Percentiles rank a stretch among this genome's conserved stretches.
Evolutionary conservation across 2,329 filamentous ascomycete species (phyloP).

Genomic region (Fusarium sp.): DNA sequence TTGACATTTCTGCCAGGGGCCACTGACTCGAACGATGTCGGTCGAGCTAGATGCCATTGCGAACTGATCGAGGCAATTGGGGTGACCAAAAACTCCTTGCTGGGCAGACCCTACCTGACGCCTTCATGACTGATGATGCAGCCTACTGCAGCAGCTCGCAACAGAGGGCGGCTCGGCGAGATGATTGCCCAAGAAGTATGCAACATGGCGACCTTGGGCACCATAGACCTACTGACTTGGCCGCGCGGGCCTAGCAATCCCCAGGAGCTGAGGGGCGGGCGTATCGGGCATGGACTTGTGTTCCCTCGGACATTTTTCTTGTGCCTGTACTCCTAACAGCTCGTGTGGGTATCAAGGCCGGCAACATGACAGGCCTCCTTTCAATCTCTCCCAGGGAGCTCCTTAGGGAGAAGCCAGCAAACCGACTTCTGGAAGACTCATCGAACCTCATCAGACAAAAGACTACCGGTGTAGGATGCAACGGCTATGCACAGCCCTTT

Average conservation of each 20-base stretch:
- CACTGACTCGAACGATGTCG: slow-evolving; percentile 9
- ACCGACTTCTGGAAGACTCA: slow-evolving; percentile 33
- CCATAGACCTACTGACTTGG: slow-evolving; percentile 13
- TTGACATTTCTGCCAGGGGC: slow-evolving; percentile 12
- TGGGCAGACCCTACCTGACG: neutral
- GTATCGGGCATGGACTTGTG: slow-evolving; percentile 46
- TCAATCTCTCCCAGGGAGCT: slow-evolving; percentile 7
- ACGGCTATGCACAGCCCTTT: slow-evolving; percentile 37
- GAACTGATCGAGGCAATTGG: neutral
- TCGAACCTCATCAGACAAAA: slow-evolving; percentile 26
- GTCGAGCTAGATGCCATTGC: neutral
- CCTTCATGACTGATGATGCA: neutral
- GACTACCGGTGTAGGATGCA: slow-evolving; percentile 27
- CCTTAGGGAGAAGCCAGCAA: slow-evolving; percentile 10
- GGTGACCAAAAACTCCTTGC: neutral
- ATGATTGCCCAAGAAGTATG: slow-evolving; percentile 19
- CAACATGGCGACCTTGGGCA: slow-evolving; percentile 12
- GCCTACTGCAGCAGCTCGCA: slow-evolving; percentile 3
- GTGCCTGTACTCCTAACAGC: slow-evolving; percentile 54
- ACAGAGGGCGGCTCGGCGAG: slow-evolving; percentile 4
- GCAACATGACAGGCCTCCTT: slow-evolving; percentile 40
- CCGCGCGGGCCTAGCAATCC: slow-evolving; percentile 10
- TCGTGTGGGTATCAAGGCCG: slow-evolving; percentile 50
- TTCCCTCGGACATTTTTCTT: slow-evolving; percentile 53
- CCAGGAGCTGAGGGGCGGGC: slow-evolving; percentile 27